These are phyloP conservation scores for Mycena epipterygia DNA, from an alignment of 768 basidiomycete species.

Conservation along the genomic window DNA sequence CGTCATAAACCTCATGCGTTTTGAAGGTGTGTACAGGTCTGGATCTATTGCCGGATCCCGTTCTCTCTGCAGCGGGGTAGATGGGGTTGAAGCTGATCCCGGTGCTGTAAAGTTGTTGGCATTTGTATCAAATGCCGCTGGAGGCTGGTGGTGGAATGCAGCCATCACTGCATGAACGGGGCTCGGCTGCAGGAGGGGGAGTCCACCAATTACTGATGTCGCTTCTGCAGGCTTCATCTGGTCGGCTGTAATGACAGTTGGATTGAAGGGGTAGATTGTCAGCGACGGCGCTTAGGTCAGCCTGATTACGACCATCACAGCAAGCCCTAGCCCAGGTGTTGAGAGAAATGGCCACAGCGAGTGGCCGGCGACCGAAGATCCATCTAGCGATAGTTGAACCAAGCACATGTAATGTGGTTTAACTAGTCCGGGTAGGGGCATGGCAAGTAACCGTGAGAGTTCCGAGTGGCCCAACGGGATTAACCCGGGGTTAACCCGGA, in stretches of 20 bases:
- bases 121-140: neutral
- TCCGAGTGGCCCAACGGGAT: no score
- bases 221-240: conserved; percentile 43
- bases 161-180: conserved; percentile 33
- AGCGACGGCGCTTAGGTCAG: no score
- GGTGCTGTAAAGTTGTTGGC: neutral
- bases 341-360: no score
- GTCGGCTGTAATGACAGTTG: conserved; percentile 33
- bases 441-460: no score
- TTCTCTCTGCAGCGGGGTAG: neutral
- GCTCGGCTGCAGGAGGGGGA: conserved; percentile 33
- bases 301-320: no score
- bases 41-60: conserved; percentile 33
- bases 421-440: no score
- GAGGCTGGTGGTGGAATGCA: conserved; percentile 14
- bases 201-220: conserved; percentile 23
- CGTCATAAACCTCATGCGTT: conserved; percentile 35
- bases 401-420: no score
- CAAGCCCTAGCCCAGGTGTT: no score
- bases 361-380: no score
- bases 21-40: conserved; percentile 38
- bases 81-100: no score
- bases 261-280: conserved; percentile 44
- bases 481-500: no score
- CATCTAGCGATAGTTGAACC: no score